phyloP scores from a whole-genome alignment of 176 grass and related monocot genomes.

The Poa pratensis region DNA sequence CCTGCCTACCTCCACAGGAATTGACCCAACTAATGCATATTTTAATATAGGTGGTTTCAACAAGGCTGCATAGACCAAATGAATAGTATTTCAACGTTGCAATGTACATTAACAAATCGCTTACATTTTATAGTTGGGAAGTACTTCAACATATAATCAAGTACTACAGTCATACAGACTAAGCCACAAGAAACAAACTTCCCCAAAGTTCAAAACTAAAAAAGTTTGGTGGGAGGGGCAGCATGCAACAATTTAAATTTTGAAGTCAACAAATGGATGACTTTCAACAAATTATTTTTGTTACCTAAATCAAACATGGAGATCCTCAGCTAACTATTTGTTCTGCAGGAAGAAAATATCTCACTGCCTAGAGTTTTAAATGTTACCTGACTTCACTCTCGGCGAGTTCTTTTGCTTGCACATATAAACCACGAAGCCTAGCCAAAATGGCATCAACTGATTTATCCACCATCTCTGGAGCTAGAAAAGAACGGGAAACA shows the following conservation, averaged over 20 bases:
- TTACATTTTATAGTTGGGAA: conserved; percentile 8
- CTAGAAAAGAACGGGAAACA: conserved; percentile 59
- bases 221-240: not conserved
- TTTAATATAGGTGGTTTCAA: not conserved
- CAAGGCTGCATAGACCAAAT: not conserved
- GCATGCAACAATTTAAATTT: not conserved
- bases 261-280: not conserved
- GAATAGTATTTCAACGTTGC: not conserved
- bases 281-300: conserved; percentile 29
- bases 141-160: conserved; percentile 29
- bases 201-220: conserved; percentile 18
- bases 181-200: conserved; percentile 1
- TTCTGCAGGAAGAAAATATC: not conserved
- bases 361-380: not conserved
- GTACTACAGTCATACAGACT: not conserved
- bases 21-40: not conserved
- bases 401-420: conserved; percentile 72
- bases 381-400: conserved; percentile 86
- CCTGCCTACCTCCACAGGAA: not conserved
- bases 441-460: conserved; percentile 52
- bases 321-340: not conserved
- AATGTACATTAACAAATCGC: not conserved
- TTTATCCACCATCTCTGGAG: conserved; percentile 81
- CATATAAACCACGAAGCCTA: conserved; percentile 74
- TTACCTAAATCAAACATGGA: conserved; percentile 14